Percentiles rank a stretch among this genome's conserved stretches.
These are phyloP conservation scores for Fusarium domesticum DNA, from an alignment of 2,329 filamentous ascomycete genomes.

Conservation along the genomic window DNA sequence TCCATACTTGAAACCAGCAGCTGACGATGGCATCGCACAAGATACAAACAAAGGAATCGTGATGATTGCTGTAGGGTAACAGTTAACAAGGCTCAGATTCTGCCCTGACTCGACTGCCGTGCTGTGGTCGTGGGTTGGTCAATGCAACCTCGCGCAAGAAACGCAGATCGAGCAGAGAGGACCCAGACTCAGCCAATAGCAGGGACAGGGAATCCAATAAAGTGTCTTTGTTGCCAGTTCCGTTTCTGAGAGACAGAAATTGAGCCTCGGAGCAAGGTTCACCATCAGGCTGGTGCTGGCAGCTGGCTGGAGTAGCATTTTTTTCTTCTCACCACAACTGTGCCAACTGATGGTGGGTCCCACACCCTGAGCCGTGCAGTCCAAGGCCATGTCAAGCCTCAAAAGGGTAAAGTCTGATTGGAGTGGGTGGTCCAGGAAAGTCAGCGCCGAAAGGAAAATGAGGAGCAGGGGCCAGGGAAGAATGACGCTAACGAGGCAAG, in stretches of 20 bases:
- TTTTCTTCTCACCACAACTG: background rate
- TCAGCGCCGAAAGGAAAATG: background rate
- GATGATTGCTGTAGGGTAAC: background rate
- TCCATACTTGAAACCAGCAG: too few species aligned
- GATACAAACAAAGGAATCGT: conserved; percentile 9
- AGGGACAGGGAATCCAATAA: background rate
- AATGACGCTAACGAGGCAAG: conserved; percentile 33
- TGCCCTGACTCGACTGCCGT: background rate
- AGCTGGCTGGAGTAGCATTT: background rate
- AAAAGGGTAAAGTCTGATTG: conserved; percentile 1
- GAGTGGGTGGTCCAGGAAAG: conserved; percentile 1
- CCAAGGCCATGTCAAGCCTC: background rate
- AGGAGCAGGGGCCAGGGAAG: conserved; percentile 4
- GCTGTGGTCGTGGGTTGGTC: background rate
- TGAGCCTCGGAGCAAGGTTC: background rate
- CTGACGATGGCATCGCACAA: too few species aligned
- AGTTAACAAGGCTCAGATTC: background rate
- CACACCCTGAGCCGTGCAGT: background rate
- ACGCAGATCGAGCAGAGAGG: background rate
- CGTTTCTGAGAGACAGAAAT: background rate
- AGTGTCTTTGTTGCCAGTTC: background rate
- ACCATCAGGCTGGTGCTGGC: conserved; percentile 2
- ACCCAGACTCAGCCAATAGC: background rate
- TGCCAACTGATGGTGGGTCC: background rate
- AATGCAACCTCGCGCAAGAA: background rate